These are phyloP conservation scores for Fusarium transvaalense DNA, from an alignment of 2,329 filamentous ascomycete genomes.

Conservation along the genomic window DNA sequence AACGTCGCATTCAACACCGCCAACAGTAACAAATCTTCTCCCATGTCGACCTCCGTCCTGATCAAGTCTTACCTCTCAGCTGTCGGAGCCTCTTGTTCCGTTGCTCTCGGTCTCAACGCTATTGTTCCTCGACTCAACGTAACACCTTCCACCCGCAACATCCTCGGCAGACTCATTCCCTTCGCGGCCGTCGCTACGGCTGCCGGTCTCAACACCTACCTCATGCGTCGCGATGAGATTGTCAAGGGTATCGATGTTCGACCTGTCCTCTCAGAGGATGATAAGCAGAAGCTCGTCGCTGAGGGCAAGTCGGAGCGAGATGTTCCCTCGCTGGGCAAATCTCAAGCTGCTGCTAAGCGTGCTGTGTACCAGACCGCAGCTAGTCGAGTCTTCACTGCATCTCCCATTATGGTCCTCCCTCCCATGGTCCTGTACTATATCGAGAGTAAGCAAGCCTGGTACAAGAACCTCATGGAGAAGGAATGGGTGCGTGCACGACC, in stretches of 20 bases:
- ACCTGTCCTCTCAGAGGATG: conserved; percentile 78
- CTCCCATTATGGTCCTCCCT: conserved; percentile 96
- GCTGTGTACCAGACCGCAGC: conserved; percentile 94
- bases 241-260: conserved; percentile 92
- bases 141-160: conserved; percentile 78
- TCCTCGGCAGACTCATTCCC: conserved; percentile 89
- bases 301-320: conserved; percentile 74
- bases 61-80: conserved; percentile 92
- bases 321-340: conserved; percentile 82
- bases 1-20: conserved; percentile 98
- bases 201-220: conserved; percentile 92
- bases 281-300: conserved; percentile 68
- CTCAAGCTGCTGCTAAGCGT: conserved; percentile 85
- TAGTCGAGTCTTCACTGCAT: conserved; percentile 91
- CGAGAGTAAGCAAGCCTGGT: conserved; percentile 67
- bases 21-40: conserved; percentile 97
- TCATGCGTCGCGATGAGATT: conserved; percentile 98
- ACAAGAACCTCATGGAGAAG: conserved; percentile 64
- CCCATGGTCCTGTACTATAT: conserved; percentile 86
- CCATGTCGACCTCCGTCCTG: conserved; percentile 83
- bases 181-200: conserved; percentile 96
- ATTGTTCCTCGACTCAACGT: conserved; percentile 88
- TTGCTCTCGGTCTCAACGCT: conserved; percentile 91
- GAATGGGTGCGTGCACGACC: conserved; percentile 85
- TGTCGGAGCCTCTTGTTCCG: conserved; percentile 91